Base-by-base conservation (phyloP, 768 basidiomycete species). In the Goffeauzyma gilvescens region DNA sequence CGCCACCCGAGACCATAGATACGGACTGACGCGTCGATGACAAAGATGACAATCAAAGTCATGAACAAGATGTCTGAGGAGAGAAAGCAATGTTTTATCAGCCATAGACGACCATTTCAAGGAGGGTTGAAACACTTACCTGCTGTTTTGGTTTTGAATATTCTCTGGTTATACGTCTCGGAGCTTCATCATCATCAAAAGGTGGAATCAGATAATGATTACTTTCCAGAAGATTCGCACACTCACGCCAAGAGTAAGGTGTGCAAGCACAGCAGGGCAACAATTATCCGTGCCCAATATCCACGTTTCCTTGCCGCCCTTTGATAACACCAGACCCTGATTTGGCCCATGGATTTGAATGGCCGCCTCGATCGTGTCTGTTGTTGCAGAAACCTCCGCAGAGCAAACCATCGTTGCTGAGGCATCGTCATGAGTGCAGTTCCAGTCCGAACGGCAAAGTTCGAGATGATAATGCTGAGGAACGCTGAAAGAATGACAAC, bases 371-470 rank as follows among this genome's bases (percentile, higher is more conserved):
- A 82, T 1, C 89, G 87, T 18, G 73, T 71, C 56, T 93, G 85
- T 17, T 84, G 76, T 43, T 70, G 78, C 61, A 96, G 78, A 36
- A 89, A 69, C 57, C 84, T 87, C 50, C 84, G 75, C 17, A 96
- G 65, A 62, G 93, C 86, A 44, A 87, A 81, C 89, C 89, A 96
- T 60, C 86, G 84, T 42, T 80, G 69, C 53, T 95, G 90, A 13
- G 85, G 71, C 43, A 77, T 71, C 0, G 87, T 93, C 24, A 90
- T 64, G 35, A 87, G 73, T 1, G 87, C 86, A 4, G 75, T 73
- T 13, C 89, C 89, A 2, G 85, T 87, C 48, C 79, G 77, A 2
- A 76, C 73, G 37, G 76, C 78, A 65, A 93, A 93, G 62, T 89
- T 89, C 34, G 78, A 79, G 57, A 95, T 93, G 65, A 95, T 93